Evolutionary conservation across 2,329 filamentous ascomycete species (phyloP), one percentile per base, ranked within the genome.

Genomic region (Ceratocystis destructans): DNA sequence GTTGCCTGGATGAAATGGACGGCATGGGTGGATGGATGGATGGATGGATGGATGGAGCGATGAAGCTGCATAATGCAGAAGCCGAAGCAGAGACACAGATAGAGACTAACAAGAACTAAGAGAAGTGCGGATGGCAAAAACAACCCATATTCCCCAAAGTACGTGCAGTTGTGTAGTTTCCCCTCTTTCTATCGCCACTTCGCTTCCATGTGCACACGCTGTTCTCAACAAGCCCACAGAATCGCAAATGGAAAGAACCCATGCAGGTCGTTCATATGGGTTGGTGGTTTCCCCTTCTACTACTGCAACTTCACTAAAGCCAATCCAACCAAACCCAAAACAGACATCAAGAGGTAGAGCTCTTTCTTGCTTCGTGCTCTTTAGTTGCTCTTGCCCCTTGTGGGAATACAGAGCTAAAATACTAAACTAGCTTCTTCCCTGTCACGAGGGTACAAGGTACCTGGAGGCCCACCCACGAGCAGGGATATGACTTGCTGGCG

Each of bases 381-480:
- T 3, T 10, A 12, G 33, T 37, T 37, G 33, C 33, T 63, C 41
- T 25, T 63, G 44, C 61, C 61, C 61, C 61, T 59, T 63, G 61
- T 48, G 25, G 61, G 46, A 63, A 48, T 63, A 46, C 41, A 63
- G 61, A 31, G 61, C 28, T 48, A 48, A 20, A 50, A 25, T 45
- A 63, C n/a, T 5, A 48, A 31, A 50, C 44, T 45, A 63, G 61
- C 61, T 63, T 15, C 44, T 63, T 63, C 61, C 61, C 61, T 62
- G 45, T 46, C 53, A 59, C 33, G 15, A 59, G 28, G 33, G 28
- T 48, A 48, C 61, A 63, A 41, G 61, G 61, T 63, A 48, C 44
- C 44, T 48, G 12, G 44, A 37, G 53, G 10, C 61, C 61, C 61
- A 25, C 44, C 31, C 20, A 31, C 10, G 25, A 37, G 25, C 61